Evolutionary conservation across 345 rosid genomes (phyloP).

Genomic region (Trapa bicornis): DNA sequence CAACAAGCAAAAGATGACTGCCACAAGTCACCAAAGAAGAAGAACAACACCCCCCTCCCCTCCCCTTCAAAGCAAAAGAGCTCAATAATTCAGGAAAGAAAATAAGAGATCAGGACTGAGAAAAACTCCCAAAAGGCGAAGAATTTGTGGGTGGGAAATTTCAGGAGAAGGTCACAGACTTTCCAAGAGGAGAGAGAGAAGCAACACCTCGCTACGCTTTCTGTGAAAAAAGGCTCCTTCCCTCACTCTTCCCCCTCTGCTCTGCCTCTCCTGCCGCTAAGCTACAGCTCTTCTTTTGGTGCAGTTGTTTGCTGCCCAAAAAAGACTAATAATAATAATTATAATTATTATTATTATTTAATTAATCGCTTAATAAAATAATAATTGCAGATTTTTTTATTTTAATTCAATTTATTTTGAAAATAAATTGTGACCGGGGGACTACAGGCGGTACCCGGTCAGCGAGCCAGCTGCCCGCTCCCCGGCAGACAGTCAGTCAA

Average conservation of each 20-base stretch:
- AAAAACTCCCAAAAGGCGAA: not conserved
- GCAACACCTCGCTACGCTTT: not conserved
- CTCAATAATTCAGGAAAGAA: too few species aligned
- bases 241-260: slow-evolving; percentile 1
- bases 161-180: slow-evolving; percentile 3
- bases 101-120: not conserved
- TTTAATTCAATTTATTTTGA: not conserved
- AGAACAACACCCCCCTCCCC: not conserved
- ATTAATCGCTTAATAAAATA: not conserved
- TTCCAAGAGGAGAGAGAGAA: not conserved
- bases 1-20: not conserved
- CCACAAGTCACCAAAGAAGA: not conserved
- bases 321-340: not conserved
- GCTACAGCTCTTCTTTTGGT: slow-evolving; percentile 7
- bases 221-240: not conserved
- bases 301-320: slow-evolving; percentile 3
- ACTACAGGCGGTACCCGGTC: slow-evolving; percentile 8
- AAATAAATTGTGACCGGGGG: slow-evolving; percentile 8
- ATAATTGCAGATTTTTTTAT: not conserved
- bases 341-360: too few species aligned
- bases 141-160: slow-evolving; percentile 3
- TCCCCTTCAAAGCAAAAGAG: too few species aligned
- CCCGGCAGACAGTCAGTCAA: too few species aligned
- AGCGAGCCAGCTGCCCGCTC: not conserved
- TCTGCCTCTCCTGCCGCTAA: not conserved